Conservation (phyloP, 2,329 filamentous ascomycete species). For the Monosporascus ibericus region DNA sequence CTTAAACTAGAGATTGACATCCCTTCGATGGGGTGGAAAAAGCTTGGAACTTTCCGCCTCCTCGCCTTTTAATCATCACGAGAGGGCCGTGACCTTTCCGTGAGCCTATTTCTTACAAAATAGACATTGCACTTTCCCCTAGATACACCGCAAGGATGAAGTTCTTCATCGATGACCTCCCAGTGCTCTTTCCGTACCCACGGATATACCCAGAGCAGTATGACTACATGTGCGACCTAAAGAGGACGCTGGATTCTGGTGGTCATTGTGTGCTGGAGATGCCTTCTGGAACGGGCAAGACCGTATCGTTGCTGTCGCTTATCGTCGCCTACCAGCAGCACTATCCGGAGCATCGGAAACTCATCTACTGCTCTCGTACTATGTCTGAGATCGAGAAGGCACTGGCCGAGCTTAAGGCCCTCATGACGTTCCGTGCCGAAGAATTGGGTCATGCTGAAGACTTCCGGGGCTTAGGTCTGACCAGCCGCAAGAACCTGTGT, state of each 20-base stretch:
- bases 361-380: conserved; percentile 98
- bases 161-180: conserved; percentile 65
- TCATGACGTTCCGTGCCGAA: conserved; percentile 92
- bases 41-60: no score
- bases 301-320: conserved; percentile 86
- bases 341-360: conserved; percentile 86
- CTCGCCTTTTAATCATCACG: no score
- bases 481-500: conserved; percentile 95
- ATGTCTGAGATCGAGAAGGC: conserved; percentile 99
- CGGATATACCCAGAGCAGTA: conserved; percentile 56
- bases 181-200: conserved; percentile 35
- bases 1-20: no score
- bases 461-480: conserved; percentile 85
- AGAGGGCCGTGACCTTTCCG: no score
- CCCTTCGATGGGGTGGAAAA: no score
- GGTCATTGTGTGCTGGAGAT: conserved; percentile 97
- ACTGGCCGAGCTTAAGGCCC: conserved; percentile 76
- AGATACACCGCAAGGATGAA: conserved; percentile 50
- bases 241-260: conserved; percentile 82
- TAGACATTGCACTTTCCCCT: not conserved
- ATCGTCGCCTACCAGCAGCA: conserved; percentile 96
- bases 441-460: conserved; percentile 89
- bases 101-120: not conserved
- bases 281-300: conserved; percentile 98
- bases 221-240: conserved; percentile 81